phyloP scores from a whole-genome alignment of 2,329 filamentous ascomycete species.

The Beauveria rudraprayagi region DNA sequence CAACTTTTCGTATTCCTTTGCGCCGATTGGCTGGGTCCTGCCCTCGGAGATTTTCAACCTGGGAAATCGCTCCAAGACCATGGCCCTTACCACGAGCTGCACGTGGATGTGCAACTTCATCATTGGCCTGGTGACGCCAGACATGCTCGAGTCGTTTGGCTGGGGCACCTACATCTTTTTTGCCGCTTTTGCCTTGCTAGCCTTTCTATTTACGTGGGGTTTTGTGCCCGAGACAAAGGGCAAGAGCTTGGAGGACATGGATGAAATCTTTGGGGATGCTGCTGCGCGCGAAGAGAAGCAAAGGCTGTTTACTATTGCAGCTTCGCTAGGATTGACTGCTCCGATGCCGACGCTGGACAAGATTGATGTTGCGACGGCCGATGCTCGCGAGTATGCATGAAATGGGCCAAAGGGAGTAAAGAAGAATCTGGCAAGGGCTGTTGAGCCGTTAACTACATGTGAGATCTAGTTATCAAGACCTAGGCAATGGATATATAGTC shows the following conservation, averaged over 20 bases:
- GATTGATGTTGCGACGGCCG: slow-evolving; percentile 1
- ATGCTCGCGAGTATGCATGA: background rate
- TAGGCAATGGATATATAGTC: background rate
- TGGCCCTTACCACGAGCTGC: slow-evolving; percentile 47
- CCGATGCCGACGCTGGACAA: slow-evolving; percentile 16
- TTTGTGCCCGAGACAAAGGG: slow-evolving; percentile 52
- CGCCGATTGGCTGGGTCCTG: slow-evolving; percentile 58
- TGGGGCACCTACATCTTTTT: slow-evolving; percentile 55
- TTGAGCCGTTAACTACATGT: too few species aligned
- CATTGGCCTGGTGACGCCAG: slow-evolving; percentile 26
- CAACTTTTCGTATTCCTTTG: slow-evolving; percentile 55
- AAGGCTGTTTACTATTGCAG: slow-evolving; percentile 19
- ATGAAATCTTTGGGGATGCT: slow-evolving; percentile 34
- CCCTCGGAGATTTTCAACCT: slow-evolving; percentile 55
- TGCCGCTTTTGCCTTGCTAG: slow-evolving; percentile 42
- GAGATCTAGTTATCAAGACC: background rate
- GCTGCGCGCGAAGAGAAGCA: slow-evolving; percentile 28
- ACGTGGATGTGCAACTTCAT: slow-evolving; percentile 31
- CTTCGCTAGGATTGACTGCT: slow-evolving; percentile 19
- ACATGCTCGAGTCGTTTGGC: slow-evolving; percentile 44
- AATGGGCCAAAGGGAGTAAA: too few species aligned
- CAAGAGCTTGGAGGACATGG: slow-evolving; percentile 49
- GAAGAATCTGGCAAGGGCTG: background rate
- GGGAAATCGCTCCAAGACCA: slow-evolving; percentile 50
- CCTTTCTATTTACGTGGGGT: slow-evolving; percentile 42